Conservation (phyloP, 768 basidiomycete species). For the Boletellus sp. region DNA sequence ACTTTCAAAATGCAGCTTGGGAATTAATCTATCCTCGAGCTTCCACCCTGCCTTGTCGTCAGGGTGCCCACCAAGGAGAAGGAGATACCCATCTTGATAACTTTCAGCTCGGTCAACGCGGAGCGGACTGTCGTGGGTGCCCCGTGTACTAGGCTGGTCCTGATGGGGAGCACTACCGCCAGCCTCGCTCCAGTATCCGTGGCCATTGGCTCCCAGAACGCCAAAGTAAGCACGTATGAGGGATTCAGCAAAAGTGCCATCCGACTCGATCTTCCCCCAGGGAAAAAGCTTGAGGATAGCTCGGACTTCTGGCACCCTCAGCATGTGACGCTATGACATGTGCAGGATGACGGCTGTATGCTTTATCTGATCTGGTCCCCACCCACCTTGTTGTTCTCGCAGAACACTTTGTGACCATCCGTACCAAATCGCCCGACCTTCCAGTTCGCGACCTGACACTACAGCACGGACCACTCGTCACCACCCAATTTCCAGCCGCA, state of each 20-base stretch:
- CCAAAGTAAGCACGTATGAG: slow-evolving; percentile 35
- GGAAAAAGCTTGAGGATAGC: slow-evolving; percentile 37
- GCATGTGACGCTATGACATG: slow-evolving; percentile 35
- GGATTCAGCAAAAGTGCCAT: slow-evolving; percentile 36
- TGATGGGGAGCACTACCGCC: slow-evolving; percentile 35
- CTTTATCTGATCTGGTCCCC: neutral
- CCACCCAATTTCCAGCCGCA: neutral
- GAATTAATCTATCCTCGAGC: slow-evolving; percentile 33
- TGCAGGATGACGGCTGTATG: neutral
- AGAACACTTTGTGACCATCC: slow-evolving; percentile 32
- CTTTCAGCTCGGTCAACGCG: slow-evolving; percentile 10
- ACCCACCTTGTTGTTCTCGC: slow-evolving; percentile 33
- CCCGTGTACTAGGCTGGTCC: slow-evolving; percentile 13
- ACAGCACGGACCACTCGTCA: neutral
- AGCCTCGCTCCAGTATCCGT: slow-evolving; percentile 41
- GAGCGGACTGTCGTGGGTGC: neutral
- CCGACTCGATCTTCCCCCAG: slow-evolving; percentile 42
- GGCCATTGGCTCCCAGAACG: slow-evolving; percentile 38
- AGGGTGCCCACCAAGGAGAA: slow-evolving; percentile 30
- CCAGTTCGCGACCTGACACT: slow-evolving; percentile 39
- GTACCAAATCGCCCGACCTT: slow-evolving; percentile 28
- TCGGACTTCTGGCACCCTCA: slow-evolving; percentile 31
- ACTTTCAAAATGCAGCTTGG: slow-evolving; percentile 30
- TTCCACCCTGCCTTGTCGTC: slow-evolving; percentile 37
- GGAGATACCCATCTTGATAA: slow-evolving; percentile 33